Base-by-base conservation (phyloP, 352 stramenopile genomes). In the Thalassiosira pacifica region DNA sequence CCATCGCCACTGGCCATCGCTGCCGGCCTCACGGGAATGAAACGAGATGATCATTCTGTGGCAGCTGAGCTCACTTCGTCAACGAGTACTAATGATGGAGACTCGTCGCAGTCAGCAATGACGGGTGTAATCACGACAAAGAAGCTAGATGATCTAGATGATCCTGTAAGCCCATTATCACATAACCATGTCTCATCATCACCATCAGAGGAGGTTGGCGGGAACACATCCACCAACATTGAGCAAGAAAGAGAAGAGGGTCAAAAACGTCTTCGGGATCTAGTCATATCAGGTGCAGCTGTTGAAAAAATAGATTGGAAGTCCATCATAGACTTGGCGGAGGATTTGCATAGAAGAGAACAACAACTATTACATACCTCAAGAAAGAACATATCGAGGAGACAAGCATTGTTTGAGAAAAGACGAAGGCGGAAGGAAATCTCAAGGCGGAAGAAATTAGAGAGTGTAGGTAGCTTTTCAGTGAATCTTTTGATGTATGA, bases 391-490 rank as follows among this genome's bases (percentile, higher is more conserved):
- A 86, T 72, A 34, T 79, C 61, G 22, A 32, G 71, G n/a, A 73
- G 76, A 59, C 76, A 83, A 63, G 76, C 61, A 19, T 76, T 78
- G 34, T 88, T 85, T 70, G 69, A 85, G 42, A 52, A 71, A 31
- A 48, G 76, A 71, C 73, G 65, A n/a, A 83, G 69, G 52, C 34
- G 48, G n/a, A 81, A 52, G 63, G 81, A 83, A 55, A 31, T 68
- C 19, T 48, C 67, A 61, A 29, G 70, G 29, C 42, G 76, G 53
- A 66, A 42, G 55, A 85, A 85, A 65, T 67, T 85, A 24, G 82
- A 88, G 22, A 82, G 76, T 59, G 75, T 88, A 19, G 82, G 82
- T 26, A 78, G 59, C 3, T 88, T 88, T 61, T 88, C 82, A 37
- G 75, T 88, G 0, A 88, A 88, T 78, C 69, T 88, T 45, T 42